These are phyloP conservation scores for Boletus sensibilis DNA, from an alignment of 768 basidiomycete genomes.

Conservation along the genomic window DNA sequence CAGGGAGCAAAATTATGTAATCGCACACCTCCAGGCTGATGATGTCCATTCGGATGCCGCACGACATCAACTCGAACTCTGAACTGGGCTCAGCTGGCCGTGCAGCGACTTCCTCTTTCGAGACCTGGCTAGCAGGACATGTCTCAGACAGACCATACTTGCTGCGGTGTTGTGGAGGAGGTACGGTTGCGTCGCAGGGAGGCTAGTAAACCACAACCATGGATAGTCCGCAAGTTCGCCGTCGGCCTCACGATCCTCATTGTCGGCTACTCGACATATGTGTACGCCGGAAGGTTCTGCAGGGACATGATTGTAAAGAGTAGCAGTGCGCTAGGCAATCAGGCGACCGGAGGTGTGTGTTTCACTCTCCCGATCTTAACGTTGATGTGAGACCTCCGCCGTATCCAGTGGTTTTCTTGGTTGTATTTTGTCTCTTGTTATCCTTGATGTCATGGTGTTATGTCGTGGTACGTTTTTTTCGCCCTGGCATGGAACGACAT, in stretches of 20 bases:
- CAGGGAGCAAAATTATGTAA: conserved; percentile 20
- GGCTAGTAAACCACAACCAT: conserved; percentile 57
- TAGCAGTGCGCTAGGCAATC: conserved; percentile 44
- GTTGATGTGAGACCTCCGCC: conserved; percentile 3
- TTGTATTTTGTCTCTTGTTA: conserved; percentile 60
- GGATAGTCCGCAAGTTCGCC: conserved; percentile 70
- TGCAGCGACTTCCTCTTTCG: neutral
- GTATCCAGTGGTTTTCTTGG: conserved; percentile 60
- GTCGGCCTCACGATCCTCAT: conserved; percentile 59
- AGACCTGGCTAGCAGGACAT: conserved; percentile 8
- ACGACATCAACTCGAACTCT: conserved; percentile 11
- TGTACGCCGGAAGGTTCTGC: conserved; percentile 73
- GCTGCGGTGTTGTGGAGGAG: conserved; percentile 56
- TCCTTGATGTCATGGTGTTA: conserved; percentile 83
- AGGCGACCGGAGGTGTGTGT: conserved; percentile 65
- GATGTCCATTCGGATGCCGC: conserved; percentile 7
- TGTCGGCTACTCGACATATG: conserved; percentile 69
- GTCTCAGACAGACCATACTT: conserved; percentile 21
- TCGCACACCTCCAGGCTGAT: conserved; percentile 5
- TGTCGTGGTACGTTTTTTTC: conserved; percentile 48
- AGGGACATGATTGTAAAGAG: conserved; percentile 62
- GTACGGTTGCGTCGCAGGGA: conserved; percentile 42
- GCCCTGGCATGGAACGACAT: neutral
- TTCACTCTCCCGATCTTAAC: neutral
- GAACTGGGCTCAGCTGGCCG: neutral